Evolutionary conservation across 2,329 filamentous ascomycete genomes (phyloP).

Genomic region (Diaporthe aspalathi): DNA sequence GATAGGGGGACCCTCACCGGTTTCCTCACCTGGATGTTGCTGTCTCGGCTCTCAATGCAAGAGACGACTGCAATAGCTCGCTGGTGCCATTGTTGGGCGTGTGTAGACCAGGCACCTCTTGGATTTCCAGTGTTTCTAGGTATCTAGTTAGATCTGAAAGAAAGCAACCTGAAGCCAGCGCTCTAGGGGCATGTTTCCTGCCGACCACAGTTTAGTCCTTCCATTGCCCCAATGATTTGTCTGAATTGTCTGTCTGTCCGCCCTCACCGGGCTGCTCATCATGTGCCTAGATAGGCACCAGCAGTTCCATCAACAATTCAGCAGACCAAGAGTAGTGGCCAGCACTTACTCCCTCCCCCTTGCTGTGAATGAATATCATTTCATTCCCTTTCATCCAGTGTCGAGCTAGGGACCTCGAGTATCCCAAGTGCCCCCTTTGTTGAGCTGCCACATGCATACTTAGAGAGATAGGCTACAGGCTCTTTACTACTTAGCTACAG

Average conservation of each 20-base stretch:
- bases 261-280: neutral
- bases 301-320: neutral
- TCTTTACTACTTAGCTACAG: too few species aligned
- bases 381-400: too few species aligned
- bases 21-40: neutral
- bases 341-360: too few species aligned
- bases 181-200: neutral
- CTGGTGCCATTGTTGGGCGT: neutral
- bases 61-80: neutral
- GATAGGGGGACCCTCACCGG: neutral
- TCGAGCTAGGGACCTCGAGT: too few species aligned
- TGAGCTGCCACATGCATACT: too few species aligned
- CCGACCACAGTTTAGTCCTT: neutral
- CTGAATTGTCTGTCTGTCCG: accelerated
- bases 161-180: neutral
- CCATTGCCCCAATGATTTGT: neutral
- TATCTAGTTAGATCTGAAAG: neutral
- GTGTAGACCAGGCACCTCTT: neutral
- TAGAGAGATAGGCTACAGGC: too few species aligned
- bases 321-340: neutral
- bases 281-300: neutral
- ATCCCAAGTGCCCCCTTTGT: too few species aligned
- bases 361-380: too few species aligned
- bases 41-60: neutral
- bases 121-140: neutral